phyloP scores from a whole-genome alignment of 108 stramenopile genomes.

The Stephanodiscus minutulus region DNA sequence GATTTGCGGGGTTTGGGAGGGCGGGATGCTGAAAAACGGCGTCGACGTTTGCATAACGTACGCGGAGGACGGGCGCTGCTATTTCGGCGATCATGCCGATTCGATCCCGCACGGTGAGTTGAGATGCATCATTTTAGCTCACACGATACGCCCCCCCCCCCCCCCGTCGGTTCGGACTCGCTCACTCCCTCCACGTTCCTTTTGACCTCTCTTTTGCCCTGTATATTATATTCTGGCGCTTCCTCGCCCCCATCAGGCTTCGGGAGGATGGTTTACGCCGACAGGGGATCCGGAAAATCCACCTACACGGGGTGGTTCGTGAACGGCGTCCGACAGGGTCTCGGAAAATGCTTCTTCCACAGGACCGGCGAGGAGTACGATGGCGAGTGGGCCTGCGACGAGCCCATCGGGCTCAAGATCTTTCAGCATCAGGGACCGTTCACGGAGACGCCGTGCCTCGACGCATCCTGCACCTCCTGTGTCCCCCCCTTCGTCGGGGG shows the following conservation, averaged over 20 bases:
- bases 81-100: conserved; percentile 33
- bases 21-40: conserved; percentile 25
- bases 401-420: conserved; percentile 34
- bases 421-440: conserved; percentile 41
- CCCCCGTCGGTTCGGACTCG: background rate
- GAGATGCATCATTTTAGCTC: background rate
- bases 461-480: too few relatives aligned
- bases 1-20: conserved; percentile 31
- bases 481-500: background rate
- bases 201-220: too few relatives aligned
- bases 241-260: conserved; percentile 25
- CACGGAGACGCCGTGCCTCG: background rate
- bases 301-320: conserved; percentile 40
- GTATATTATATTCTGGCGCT: background rate
- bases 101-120: conserved; percentile 40
- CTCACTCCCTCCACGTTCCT: background rate
- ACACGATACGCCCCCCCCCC: background rate
- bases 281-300: conserved; percentile 23
- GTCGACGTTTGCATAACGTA: conserved; percentile 31
- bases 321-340: conserved; percentile 45
- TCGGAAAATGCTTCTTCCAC: conserved; percentile 37
- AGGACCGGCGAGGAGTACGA: conserved; percentile 34
- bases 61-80: conserved; percentile 33
- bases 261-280: conserved; percentile 37
- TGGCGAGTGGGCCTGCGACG: conserved; percentile 41